Base-by-base conservation (phyloP, 1,284 basidiomycete genomes). In the Termitomyces sp. region DNA sequence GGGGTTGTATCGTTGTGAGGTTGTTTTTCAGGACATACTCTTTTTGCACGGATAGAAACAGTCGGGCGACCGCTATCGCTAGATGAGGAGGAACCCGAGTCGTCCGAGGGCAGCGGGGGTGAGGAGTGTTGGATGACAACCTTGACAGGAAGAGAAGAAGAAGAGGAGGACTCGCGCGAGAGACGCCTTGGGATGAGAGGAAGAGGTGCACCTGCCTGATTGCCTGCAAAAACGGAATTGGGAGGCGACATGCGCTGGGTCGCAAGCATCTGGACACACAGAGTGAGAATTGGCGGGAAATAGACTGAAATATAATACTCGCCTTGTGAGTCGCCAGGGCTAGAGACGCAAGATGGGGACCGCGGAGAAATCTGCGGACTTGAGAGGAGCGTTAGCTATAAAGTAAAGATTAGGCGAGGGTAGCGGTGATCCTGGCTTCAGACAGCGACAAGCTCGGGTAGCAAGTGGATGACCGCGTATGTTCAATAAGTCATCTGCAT, bases 131-230 rank as follows among this genome's bases (percentile, higher is more conserved):
- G 70, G 4, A 76, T 61, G 40, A 70, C 62, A 45, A 70, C 64
- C 53, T 61, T 65, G 46, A 68, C 59, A 46, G 68, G 62, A 8
- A 44, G 6, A n/a, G 48, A 3, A 24, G 58, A 52, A 7, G 60
- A 53, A 26, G 53, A 52, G 8, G 60, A 53, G 30, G 53, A 54
- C 24, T 59, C 21, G 58, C 49, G 59, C 58, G 58, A 58, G 53
- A 15, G 74, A 69, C 81, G 70, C 28, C 81, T 76, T 34, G 82
- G 82, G 42, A 83, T 73, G 44, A 76, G 68, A 13, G 82, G 82
- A 15, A 86, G 76, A 52, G 83, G 77, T 6, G 72, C 72, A 3
- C 79, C 74, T 15, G 84, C 80, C 42, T 81, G 70, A 57, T 72
- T 75, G 64, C 68, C 72, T 30, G 70, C 69, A 61, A 71, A 69